Conservation (phyloP, 345 rosid species). For the Litchi chinensis region DNA sequence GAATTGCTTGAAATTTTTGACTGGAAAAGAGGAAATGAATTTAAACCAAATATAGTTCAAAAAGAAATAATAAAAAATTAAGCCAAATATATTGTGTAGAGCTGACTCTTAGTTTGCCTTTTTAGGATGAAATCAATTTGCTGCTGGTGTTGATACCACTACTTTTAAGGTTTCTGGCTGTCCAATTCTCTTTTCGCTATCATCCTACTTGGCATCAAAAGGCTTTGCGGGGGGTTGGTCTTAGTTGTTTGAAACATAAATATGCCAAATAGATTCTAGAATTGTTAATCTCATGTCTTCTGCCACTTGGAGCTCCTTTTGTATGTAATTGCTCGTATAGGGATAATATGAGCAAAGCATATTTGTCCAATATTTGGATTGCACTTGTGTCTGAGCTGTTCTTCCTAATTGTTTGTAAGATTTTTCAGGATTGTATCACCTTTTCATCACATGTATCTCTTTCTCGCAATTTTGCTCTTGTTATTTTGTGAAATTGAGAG, state of each 20-base stretch:
- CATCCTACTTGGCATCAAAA: neutral
- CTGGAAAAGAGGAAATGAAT: neutral
- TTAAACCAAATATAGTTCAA: too few species aligned
- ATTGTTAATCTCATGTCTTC: neutral
- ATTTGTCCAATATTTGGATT: neutral
- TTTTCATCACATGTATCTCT: neutral
- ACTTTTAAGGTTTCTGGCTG: neutral
- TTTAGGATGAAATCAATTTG: neutral
- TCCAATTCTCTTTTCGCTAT: neutral
- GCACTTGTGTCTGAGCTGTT: neutral
- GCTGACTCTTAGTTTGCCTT: neutral
- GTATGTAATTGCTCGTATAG: neutral
- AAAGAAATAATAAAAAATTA: too few species aligned
- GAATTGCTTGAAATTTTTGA: neutral
- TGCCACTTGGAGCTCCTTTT: neutral
- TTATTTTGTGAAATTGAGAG: too few species aligned
- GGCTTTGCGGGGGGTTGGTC: neutral
- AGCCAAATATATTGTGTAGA: neutral
- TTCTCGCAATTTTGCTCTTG: neutral
- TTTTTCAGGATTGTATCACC: neutral
- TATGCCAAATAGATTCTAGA: neutral
- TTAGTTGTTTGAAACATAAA: neutral
- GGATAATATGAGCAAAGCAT: neutral
- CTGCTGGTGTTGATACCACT: neutral
- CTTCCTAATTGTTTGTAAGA: neutral